phyloP scores from a whole-genome alignment of 495 filamentous ascomycete genomes.

The Mytilinidion resinicola region DNA sequence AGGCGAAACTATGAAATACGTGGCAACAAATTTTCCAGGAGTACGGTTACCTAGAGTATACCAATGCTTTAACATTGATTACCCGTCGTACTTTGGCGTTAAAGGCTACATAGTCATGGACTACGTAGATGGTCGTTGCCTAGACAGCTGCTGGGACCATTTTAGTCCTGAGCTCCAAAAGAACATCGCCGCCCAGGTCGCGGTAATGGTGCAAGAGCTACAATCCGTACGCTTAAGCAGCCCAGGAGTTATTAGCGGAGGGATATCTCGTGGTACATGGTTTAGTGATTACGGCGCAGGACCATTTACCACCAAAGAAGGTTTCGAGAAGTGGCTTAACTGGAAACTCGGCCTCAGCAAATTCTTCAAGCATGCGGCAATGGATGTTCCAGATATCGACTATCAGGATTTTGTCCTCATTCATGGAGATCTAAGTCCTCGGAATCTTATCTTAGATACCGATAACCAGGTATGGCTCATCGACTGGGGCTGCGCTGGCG shows the following conservation, averaged over 20 bases:
- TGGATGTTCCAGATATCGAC: constrained; percentile 7
- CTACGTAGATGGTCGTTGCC: constrained; percentile 10
- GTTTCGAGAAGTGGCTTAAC: constrained; percentile 12
- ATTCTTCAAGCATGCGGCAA: constrained; percentile 2
- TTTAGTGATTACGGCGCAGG: constrained; percentile 11
- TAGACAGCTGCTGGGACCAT: constrained; percentile 9
- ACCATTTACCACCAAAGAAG: constrained; percentile 6
- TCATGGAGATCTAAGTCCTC: constrained; percentile 13
- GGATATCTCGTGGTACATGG: constrained; percentile 11
- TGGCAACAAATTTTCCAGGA: not conserved
- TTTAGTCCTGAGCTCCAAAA: constrained; percentile 9
- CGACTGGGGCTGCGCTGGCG: constrained; percentile 12
- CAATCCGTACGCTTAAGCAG: constrained; percentile 7
- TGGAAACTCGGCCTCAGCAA: constrained; percentile 15
- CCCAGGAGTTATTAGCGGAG: constrained; percentile 7
- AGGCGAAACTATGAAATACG: not conserved
- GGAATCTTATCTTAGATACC: constrained; percentile 9
- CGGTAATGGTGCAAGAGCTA: constrained; percentile 6
- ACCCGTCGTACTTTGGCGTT: constrained; percentile 9
- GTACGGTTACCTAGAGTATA: not conserved
- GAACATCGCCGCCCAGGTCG: constrained; percentile 6
- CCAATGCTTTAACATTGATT: constrained; percentile 6
- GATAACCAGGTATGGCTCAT: constrained; percentile 10
- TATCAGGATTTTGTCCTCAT: constrained; percentile 9
- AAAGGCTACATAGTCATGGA: constrained; percentile 16